phyloP scores from a whole-genome alignment of 2,329 filamentous ascomycete genomes.

The Colletotrichum sp. region DNA sequence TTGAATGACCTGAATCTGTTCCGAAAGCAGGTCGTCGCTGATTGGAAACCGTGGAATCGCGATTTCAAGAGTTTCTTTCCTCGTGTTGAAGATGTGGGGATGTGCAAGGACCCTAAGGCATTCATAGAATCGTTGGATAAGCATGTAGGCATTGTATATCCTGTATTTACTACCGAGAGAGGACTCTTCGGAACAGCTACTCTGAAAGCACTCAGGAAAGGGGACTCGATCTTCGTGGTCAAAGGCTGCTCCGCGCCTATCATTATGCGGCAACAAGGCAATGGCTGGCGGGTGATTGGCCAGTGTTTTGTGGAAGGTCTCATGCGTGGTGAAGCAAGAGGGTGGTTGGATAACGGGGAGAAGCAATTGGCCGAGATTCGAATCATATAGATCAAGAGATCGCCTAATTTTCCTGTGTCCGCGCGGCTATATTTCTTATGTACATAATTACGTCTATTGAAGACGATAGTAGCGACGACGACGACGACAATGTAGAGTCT shows the following conservation, averaged over 20 bases:
- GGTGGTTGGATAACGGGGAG: not conserved
- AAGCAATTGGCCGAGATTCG: not conserved
- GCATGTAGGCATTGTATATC: slow-evolving; percentile 7
- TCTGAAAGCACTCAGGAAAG: not conserved
- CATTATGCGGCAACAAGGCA: not conserved
- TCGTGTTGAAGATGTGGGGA: not conserved
- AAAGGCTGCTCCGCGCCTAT: slow-evolving; percentile 1
- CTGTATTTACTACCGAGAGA: not conserved
- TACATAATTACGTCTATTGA: not conserved
- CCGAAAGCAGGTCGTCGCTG: not conserved
- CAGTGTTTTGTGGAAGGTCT: slow-evolving; percentile 13
- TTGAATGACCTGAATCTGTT: slow-evolving; percentile 1
- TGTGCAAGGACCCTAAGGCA: not conserved
- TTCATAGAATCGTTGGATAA: slow-evolving; percentile 6
- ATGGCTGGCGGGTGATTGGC: not conserved
- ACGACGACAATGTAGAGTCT: not conserved
- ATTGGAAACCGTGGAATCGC: not conserved
- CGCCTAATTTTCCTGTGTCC: not conserved
- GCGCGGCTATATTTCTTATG: not conserved
- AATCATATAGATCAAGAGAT: not conserved
- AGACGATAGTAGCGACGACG: not conserved
- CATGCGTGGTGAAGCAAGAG: not conserved
- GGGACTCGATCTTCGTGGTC: not conserved
- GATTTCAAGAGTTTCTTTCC: not conserved
- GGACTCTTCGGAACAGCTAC: not conserved